Evolutionary conservation across 2,329 filamentous ascomycete genomes (phyloP).

Genomic region (Fusarium sp.): DNA sequence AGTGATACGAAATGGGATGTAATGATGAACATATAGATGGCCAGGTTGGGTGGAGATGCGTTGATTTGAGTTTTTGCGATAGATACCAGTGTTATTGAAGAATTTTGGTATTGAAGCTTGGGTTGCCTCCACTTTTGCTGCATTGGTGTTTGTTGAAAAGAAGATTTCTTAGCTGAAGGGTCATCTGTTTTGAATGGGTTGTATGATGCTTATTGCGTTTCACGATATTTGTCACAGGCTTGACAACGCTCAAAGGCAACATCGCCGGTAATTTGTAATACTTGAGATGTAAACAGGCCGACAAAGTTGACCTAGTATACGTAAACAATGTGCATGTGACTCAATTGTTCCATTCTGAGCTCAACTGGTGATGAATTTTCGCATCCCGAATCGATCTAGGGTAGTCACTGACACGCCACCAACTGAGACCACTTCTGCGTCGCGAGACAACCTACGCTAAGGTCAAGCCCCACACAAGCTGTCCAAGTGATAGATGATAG

Average conservation of each 20-base stretch:
- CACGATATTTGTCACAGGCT: neutral
- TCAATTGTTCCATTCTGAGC: neutral
- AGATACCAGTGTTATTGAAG: slow-evolving; percentile 33
- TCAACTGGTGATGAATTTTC: slow-evolving; percentile 7
- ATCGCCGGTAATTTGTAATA: too few relatives aligned
- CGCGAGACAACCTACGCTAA: slow-evolving; percentile 2
- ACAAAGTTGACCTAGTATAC: neutral
- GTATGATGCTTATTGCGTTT: neutral
- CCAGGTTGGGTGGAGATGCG: slow-evolving; percentile 5
- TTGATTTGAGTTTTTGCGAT: slow-evolving; percentile 13
- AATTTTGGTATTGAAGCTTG: slow-evolving; percentile 18
- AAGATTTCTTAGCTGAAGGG: neutral
- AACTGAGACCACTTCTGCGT: slow-evolving; percentile 31
- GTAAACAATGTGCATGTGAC: neutral
- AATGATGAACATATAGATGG: slow-evolving; percentile 38
- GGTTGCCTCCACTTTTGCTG: slow-evolving; percentile 20
- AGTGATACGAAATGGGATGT: slow-evolving; percentile 32
- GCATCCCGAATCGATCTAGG: slow-evolving; percentile 19
- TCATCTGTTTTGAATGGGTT: rapidly evolving
- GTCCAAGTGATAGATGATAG: slow-evolving; percentile 36
- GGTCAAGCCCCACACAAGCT: slow-evolving; percentile 22
- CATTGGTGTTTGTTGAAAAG: neutral
- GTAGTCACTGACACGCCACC: slow-evolving; percentile 31
- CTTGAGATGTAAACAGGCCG: too few relatives aligned
- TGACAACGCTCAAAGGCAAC: neutral